These are phyloP conservation scores for Vanrija sp. DNA, from an alignment of 1,284 basidiomycete genomes.

Conservation along the genomic window DNA sequence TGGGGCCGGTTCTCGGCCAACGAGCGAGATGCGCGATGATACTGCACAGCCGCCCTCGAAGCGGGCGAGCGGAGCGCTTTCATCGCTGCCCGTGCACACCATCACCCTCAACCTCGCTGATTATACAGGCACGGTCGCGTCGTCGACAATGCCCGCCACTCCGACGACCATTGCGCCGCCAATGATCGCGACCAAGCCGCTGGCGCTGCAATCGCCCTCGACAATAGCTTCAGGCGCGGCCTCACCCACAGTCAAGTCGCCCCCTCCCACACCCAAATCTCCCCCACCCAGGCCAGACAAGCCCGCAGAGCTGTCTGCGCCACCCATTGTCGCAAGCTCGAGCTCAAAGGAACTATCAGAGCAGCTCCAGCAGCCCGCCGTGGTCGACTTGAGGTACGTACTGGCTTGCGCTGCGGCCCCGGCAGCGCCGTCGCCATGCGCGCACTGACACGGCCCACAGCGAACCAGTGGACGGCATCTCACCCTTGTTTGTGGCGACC, in stretches of 20 bases:
- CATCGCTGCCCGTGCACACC: slow-evolving; percentile 28
- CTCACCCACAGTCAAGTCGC: background rate
- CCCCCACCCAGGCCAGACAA: slow-evolving; percentile 1
- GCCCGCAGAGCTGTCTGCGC: slow-evolving; percentile 1
- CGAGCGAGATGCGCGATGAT: slow-evolving; percentile 29
- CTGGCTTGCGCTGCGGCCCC: no score
- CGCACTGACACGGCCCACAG: slow-evolving; percentile 4
- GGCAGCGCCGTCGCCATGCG: background rate
- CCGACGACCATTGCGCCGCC: slow-evolving; percentile 9
- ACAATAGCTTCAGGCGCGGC: slow-evolving; percentile 1
- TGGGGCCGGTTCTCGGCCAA: slow-evolving; percentile 21
- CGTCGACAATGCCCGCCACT: slow-evolving; percentile 2
- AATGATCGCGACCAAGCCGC: background rate
- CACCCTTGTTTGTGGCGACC: slow-evolving; percentile 23
- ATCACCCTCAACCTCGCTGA: slow-evolving; percentile 44
- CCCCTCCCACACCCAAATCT: background rate
- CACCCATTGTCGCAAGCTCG: background rate
- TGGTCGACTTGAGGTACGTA: background rate
- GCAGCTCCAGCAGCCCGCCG: background rate
- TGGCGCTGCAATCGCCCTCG: slow-evolving; percentile 1
- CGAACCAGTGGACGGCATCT: slow-evolving; percentile 15
- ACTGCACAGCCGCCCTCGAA: slow-evolving; percentile 4
- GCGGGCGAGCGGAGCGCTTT: slow-evolving; percentile 12
- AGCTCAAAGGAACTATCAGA: background rate
- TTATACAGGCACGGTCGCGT: slow-evolving; percentile 17